A percentile compares a stretch with the other conserved stretches of the same genome.
phyloP scores from a whole-genome alignment of 768 basidiomycete genomes.

The Boletus bicolor region DNA sequence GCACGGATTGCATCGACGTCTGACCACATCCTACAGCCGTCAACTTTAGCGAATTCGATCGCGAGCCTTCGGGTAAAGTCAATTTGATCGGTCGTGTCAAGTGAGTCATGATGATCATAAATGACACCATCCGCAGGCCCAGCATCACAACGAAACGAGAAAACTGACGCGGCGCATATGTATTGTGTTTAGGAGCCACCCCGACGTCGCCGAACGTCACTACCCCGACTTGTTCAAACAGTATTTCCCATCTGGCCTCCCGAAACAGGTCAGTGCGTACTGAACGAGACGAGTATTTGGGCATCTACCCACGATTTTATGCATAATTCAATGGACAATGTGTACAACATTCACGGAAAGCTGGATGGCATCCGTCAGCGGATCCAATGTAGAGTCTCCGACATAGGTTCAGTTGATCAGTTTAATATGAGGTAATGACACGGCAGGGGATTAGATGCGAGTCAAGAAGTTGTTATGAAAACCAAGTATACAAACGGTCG shows the following conservation, averaged over 20 bases:
- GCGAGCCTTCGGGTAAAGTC: slow-evolving; percentile 66
- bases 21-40: slow-evolving; percentile 51
- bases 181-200: slow-evolving; percentile 61
- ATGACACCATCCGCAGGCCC: background rate
- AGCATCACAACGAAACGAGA: background rate
- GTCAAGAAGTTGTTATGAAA: slow-evolving; percentile 20
- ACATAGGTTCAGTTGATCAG: slow-evolving; percentile 13
- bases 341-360: background rate
- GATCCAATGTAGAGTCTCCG: slow-evolving; percentile 5
- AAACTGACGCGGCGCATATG: background rate
- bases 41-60: slow-evolving; percentile 74
- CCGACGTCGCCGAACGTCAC: slow-evolving; percentile 74
- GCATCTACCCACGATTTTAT: background rate
- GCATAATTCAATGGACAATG: background rate
- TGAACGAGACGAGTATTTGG: slow-evolving; percentile 18
- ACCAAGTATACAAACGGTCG: slow-evolving; percentile 28
- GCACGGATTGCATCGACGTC: background rate
- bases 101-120: slow-evolving; percentile 39
- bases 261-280: slow-evolving; percentile 47
- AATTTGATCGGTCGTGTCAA: slow-evolving; percentile 75
- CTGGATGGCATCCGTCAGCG: background rate
- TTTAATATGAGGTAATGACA: slow-evolving; percentile 19
- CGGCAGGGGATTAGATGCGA: slow-evolving; percentile 31
- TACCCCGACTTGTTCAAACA: slow-evolving; percentile 70
- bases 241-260: slow-evolving; percentile 66